Evolutionary conservation across 2,329 filamentous ascomycete species (phyloP).

Genomic region (Colletotrichum sp.): DNA sequence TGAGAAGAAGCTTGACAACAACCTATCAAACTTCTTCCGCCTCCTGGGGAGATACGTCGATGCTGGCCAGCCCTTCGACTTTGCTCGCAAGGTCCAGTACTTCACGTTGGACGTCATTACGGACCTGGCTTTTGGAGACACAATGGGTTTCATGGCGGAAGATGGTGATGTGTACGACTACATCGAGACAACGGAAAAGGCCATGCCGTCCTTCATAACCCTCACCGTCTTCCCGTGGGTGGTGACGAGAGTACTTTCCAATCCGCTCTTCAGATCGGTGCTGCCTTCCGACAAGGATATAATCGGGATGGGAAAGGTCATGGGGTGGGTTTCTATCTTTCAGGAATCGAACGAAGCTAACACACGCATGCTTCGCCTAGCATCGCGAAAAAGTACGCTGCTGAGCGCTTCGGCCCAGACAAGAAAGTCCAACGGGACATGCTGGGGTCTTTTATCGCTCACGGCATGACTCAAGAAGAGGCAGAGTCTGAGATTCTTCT

Average conservation of each 20-base stretch:
- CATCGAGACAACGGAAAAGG: conserved; percentile 45
- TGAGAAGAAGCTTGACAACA: conserved; percentile 51
- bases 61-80: conserved; percentile 46
- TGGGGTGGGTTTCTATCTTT: conserved; percentile 42
- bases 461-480: conserved; percentile 40
- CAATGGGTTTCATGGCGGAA: conserved; percentile 48
- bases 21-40: conserved; percentile 46
- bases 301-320: conserved; percentile 41
- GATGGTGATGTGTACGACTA: conserved; percentile 53
- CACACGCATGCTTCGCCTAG: conserved; percentile 35
- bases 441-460: conserved; percentile 46
- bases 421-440: conserved; percentile 53
- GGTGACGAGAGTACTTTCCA: conserved; percentile 38
- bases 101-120: conserved; percentile 60
- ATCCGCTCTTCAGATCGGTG: conserved; percentile 41
- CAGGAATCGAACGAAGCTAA: conserved; percentile 26
- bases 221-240: conserved; percentile 45
- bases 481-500: conserved; percentile 47
- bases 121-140: conserved; percentile 51
- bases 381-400: conserved; percentile 47
- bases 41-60: conserved; percentile 43
- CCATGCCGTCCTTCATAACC: conserved; percentile 45
- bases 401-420: conserved; percentile 47
- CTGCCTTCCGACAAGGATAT: conserved; percentile 42
- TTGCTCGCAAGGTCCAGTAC: conserved; percentile 51